Base-by-base conservation (phyloP, 352 stramenopile species). In the Phytophthora hybrid region DNA sequence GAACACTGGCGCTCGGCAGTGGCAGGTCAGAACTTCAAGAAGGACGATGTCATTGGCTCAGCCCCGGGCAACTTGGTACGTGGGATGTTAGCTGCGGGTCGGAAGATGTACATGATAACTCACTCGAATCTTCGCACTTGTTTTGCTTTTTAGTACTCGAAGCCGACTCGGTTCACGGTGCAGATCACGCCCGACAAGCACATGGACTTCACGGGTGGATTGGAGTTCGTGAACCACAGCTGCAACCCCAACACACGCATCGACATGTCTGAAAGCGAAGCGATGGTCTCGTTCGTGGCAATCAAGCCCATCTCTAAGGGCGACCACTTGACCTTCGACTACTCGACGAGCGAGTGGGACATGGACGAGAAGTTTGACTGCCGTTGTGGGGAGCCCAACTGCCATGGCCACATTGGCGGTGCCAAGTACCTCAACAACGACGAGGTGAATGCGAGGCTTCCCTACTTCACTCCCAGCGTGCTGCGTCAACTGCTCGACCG, bases 301-400 rank as follows among this genome's bases (percentile, higher is more conserved):
- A 92, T 87, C 55, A 89, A 92, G 37, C 62, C 80, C 46, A 94
- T 97, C 65, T 73, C 80, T 4, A 76, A 94, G 29, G 76, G 87
- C 44, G 86, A 95, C 58, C 83, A 94, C 69, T 74, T 97, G 32
- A 91, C 81, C 4, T 97, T 97, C 63, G 91, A 97, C 79, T 97
- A 97, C 81, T 85, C 85, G 60, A 96, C 90, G 63, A 97, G 88
- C 64, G 91, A 97, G 69, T 97, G 91, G 91, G 90, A 97, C 77
- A 97, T 97, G 91, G 89, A 97, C 66, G 89, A 95, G 67, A 96
- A 96, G 68, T 97, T 97, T 26, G 78, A 89, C 60, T 97, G 91
- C 73, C 82, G 82, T 44, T 97, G 91, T 63, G 88, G 90, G 53
- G 79, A 85, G 26, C 52, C 71, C 3, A 83, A 78, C 11, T 94